phyloP scores from a whole-genome alignment of 805 yeast genomes.

The Ogataea chonburiensis region DNA sequence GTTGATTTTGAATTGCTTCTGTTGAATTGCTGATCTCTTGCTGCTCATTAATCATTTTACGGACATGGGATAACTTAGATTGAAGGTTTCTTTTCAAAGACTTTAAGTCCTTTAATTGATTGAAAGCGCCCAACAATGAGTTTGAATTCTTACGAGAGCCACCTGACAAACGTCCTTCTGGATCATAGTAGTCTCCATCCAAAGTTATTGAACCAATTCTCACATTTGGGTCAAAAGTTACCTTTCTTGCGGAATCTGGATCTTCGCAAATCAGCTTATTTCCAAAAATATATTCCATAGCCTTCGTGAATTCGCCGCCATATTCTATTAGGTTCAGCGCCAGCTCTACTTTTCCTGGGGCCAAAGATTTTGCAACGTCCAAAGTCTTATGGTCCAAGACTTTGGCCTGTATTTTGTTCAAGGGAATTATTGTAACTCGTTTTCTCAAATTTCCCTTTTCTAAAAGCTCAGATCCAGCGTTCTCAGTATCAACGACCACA shows the following conservation, averaged over 20 bases:
- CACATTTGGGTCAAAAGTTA: conserved; percentile 84
- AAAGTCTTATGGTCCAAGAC: conserved; percentile 52
- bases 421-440: conserved; percentile 88
- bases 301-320: conserved; percentile 65
- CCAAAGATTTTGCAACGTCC: conserved; percentile 65
- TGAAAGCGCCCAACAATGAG: conserved; percentile 63
- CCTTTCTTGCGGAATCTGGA: conserved; percentile 81
- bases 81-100: conserved; percentile 41
- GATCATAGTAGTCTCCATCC: conserved; percentile 94
- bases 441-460: conserved; percentile 75
- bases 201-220: conserved; percentile 81
- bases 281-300: conserved; percentile 93
- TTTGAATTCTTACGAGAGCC: conserved; percentile 72
- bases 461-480: conserved; percentile 76
- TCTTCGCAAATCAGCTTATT: conserved; percentile 83
- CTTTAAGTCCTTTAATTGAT: conserved; percentile 49
- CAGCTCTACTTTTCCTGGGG: conserved; percentile 85
- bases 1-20: conserved; percentile 53
- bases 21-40: conserved; percentile 48
- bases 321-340: conserved; percentile 81
- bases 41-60: conserved; percentile 41
- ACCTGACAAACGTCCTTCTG: conserved; percentile 93
- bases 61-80: conserved; percentile 40
- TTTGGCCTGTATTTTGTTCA: conserved; percentile 76
- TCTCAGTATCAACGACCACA: conserved; percentile 86